Evolutionary conservation across 2,329 filamentous ascomycete species (phyloP).

Genomic region (Fusarium sp.): DNA sequence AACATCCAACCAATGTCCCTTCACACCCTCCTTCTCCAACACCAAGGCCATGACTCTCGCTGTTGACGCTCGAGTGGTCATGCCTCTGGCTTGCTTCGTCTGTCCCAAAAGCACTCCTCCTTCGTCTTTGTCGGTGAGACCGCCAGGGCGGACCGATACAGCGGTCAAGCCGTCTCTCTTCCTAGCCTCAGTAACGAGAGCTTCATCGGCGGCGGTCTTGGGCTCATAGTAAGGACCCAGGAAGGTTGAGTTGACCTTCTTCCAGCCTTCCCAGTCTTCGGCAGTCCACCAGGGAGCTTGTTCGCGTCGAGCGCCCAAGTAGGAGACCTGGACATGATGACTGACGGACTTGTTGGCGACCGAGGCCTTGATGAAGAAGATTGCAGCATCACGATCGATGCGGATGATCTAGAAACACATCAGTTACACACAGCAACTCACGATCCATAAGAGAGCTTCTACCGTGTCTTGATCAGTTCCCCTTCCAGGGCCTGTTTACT

Average conservation of each 20-base stretch:
- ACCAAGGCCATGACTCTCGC: slow-evolving; percentile 63
- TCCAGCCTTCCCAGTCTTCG: slow-evolving; percentile 55
- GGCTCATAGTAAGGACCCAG: slow-evolving; percentile 63
- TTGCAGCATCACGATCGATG: slow-evolving; percentile 42
- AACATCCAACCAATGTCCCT: slow-evolving; percentile 62
- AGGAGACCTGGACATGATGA: slow-evolving; percentile 70
- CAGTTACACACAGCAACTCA: not conserved
- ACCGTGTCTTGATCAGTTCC: slow-evolving; percentile 55
- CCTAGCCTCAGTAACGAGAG: slow-evolving; percentile 56
- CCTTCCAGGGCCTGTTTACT: slow-evolving; percentile 31
- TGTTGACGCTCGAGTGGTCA: slow-evolving; percentile 65
- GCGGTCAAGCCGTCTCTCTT: slow-evolving; percentile 52
- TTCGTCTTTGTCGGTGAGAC: slow-evolving; percentile 57
- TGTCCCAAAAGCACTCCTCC: slow-evolving; percentile 56
- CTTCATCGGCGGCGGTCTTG: slow-evolving; percentile 66
- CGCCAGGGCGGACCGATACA: slow-evolving; percentile 61
- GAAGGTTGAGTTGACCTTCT: slow-evolving; percentile 51
- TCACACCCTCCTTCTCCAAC: slow-evolving; percentile 52
- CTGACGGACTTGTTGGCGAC: slow-evolving; percentile 51
- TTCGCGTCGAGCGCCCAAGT: slow-evolving; percentile 60
- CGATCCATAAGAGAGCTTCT: not conserved
- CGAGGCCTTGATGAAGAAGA: slow-evolving; percentile 38
- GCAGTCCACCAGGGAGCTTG: slow-evolving; percentile 62
- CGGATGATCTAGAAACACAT: slow-evolving; percentile 33
- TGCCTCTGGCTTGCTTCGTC: slow-evolving; percentile 49